These are phyloP conservation scores for Euphorbia tirucalli DNA, from an alignment of 345 rosid species.

Conservation along the genomic window DNA sequence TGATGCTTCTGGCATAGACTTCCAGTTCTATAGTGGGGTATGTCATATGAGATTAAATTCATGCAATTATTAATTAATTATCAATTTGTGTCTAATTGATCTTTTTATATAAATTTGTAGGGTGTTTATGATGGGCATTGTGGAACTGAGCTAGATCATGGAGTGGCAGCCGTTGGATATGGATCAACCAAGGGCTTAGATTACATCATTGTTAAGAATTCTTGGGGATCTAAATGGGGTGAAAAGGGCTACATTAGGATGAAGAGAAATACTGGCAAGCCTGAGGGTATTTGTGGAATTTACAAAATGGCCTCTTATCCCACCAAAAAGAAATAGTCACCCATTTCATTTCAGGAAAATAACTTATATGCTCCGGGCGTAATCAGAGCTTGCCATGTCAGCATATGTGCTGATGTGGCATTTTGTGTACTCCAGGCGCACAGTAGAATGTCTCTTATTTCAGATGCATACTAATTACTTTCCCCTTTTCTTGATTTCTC, in stretches of 20 bases:
- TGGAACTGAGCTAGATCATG: conserved; percentile 28
- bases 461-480: too few relatives aligned
- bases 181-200: conserved; percentile 27
- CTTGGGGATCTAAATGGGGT: conserved; percentile 37
- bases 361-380: too few relatives aligned
- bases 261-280: conserved; percentile 31
- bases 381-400: too few relatives aligned
- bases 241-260: conserved; percentile 29
- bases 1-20: conserved; percentile 34
- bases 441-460: too few relatives aligned
- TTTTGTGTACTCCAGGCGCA: too few relatives aligned
- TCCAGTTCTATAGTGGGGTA: conserved; percentile 37
- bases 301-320: conserved; percentile 37
- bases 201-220: conserved; percentile 29
- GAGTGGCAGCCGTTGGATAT: conserved; percentile 35
- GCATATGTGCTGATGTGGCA: too few relatives aligned
- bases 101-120: too few relatives aligned
- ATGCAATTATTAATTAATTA: too few relatives aligned
- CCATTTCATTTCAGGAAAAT: too few relatives aligned
- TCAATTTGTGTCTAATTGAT: too few relatives aligned
- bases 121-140: conserved; percentile 35
- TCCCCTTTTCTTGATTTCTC: too few relatives aligned
- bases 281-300: conserved; percentile 28
- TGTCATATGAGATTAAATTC: too few relatives aligned
- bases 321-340: conserved; percentile 25